Evolutionary conservation across 371 early-diverging fungal genomes (phyloP).

Genomic region (Mortierella sp.): DNA sequence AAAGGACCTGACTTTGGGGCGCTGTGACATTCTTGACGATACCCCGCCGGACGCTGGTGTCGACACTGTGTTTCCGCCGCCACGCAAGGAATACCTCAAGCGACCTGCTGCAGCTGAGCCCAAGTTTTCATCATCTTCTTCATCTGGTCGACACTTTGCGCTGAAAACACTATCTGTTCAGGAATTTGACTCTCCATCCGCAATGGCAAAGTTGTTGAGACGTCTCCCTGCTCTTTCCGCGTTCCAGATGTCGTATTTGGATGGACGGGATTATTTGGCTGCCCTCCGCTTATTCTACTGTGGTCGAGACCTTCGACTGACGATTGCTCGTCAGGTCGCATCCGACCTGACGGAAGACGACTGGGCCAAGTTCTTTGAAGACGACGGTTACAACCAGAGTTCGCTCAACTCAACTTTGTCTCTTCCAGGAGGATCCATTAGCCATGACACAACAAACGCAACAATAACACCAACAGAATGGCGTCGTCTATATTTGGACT

Average conservation of each 20-base stretch:
- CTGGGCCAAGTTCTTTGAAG: slow-evolving; percentile 5
- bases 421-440: not conserved
- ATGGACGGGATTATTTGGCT: not conserved
- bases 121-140: not conserved
- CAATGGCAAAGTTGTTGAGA: slow-evolving; percentile 1
- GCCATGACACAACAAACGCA: not conserved
- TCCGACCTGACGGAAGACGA: not conserved
- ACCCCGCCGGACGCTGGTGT: not conserved
- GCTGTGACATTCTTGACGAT: not conserved
- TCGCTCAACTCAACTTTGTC: not conserved
- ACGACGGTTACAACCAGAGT: not conserved
- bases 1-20: not conserved
- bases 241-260: not conserved
- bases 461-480: not conserved
- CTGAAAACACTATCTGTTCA: not conserved
- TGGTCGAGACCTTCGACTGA: not conserved
- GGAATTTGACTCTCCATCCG: not conserved
- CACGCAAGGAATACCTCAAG: not conserved
- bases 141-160: not conserved
- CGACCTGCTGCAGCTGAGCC: slow-evolving; percentile 1
- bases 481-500: not conserved
- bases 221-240: not conserved
- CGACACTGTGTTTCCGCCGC: not conserved
- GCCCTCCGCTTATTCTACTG: not conserved
- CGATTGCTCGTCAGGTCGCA: not conserved